Evolutionary conservation across 2,329 filamentous ascomycete species (phyloP).

Genomic region (Nannizziopsis arthrosporioides): DNA sequence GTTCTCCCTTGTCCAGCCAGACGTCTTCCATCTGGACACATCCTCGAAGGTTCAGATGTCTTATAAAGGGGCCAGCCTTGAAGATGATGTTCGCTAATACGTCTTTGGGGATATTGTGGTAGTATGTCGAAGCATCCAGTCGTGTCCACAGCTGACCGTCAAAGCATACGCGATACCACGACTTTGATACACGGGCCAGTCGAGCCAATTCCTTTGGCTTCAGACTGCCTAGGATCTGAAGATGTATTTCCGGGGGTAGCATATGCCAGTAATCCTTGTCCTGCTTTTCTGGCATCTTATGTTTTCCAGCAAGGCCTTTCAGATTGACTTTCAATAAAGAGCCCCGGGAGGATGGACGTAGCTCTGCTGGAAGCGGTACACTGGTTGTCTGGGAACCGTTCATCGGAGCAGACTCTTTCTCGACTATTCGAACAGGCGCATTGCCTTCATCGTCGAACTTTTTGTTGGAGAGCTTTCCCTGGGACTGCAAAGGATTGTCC

Average conservation of each 20-base stretch:
- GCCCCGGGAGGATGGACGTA: constrained; percentile 39
- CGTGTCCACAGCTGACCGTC: constrained; percentile 88
- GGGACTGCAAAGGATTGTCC: constrained; percentile 45
- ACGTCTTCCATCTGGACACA: constrained; percentile 80
- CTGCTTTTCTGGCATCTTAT: constrained; percentile 18
- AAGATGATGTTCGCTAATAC: constrained; percentile 76
- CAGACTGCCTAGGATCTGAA: constrained; percentile 65
- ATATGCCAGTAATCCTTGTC: constrained; percentile 62
- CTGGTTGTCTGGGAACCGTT: constrained; percentile 36
- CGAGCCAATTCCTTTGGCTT: constrained; percentile 69
- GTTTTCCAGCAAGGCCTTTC: constrained; percentile 17
- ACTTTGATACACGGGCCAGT: constrained; percentile 62
- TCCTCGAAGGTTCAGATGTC: constrained; percentile 78
- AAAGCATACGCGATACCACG: constrained; percentile 73
- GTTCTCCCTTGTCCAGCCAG: constrained; percentile 56
- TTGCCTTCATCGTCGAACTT: constrained; percentile 37
- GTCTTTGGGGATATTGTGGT: constrained; percentile 71
- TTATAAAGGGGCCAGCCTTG: constrained; percentile 76
- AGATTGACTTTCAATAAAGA: constrained; percentile 15
- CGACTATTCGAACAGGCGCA: constrained; percentile 46
- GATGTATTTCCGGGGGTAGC: constrained; percentile 70
- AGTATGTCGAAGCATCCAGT: constrained; percentile 76
- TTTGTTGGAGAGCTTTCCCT: constrained; percentile 32
- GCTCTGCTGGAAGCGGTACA: constrained; percentile 52
- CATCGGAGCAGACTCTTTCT: constrained; percentile 35